Evolutionary conservation across 202 grass and related monocot species (phyloP).

Genomic region (Eragrostis tef): DNA sequence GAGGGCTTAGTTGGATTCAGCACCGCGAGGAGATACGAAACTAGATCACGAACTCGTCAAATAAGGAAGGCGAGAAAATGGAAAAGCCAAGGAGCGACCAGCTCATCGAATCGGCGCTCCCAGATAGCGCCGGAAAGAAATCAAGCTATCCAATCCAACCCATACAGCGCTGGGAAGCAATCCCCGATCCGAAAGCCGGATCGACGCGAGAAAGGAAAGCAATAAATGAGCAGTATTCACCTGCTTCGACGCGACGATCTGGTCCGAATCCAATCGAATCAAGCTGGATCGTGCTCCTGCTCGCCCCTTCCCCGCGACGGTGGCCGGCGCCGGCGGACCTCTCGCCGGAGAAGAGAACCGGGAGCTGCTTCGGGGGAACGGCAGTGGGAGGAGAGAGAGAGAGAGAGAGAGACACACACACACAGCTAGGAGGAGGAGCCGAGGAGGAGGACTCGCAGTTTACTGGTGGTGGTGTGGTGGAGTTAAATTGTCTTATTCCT

Average conservation of each 20-base stretch:
- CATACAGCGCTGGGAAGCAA: conserved; percentile 6
- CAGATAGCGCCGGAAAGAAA: conserved; percentile 35
- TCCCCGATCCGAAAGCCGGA: conserved; percentile 31
- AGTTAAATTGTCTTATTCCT: conserved; percentile 61
- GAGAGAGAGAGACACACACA: too few species aligned
- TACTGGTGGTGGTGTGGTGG: conserved; percentile 49
- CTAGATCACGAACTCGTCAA: conserved; percentile 48
- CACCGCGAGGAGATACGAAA: neutral
- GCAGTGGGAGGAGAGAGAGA: conserved; percentile 9
- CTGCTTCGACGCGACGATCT: conserved; percentile 33
- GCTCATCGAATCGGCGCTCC: conserved; percentile 21
- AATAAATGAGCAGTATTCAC: conserved; percentile 49
- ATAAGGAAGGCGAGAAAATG: conserved; percentile 37
- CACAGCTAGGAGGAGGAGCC: neutral
- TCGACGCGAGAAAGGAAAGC: conserved; percentile 52
- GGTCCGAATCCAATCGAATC: conserved; percentile 33
- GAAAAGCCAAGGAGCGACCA: conserved; percentile 7
- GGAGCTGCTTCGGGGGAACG: conserved; percentile 38
- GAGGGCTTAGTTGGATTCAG: neutral
- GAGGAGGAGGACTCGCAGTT: conserved; percentile 53
- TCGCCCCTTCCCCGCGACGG: conserved; percentile 3
- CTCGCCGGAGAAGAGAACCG: conserved; percentile 22
- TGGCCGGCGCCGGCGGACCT: conserved; percentile 1
- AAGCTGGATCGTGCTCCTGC: neutral
- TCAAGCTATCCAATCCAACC: conserved; percentile 25